Percentiles rank a stretch among this genome's conserved stretches.
Conservation (phyloP, 192 early-diverging fungal species). For the Gryganskiella cystojenkinii region DNA sequence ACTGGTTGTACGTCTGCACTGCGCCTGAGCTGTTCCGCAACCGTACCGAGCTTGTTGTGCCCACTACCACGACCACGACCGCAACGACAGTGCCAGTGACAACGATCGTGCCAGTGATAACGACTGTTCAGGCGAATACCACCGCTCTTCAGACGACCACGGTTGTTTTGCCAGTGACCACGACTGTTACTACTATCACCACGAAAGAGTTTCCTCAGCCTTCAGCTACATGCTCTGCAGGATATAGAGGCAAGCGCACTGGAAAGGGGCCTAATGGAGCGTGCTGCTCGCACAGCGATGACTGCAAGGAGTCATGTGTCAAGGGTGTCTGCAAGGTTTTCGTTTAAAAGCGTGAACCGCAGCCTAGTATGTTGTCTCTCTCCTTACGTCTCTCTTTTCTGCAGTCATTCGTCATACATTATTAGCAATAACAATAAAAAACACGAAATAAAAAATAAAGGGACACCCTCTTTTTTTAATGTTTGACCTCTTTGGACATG, state of each 20-base stretch:
- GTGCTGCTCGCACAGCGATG: conserved; percentile 7
- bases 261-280: conserved; percentile 1
- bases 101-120: neutral
- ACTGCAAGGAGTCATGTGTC: conserved; percentile 3
- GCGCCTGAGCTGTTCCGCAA: too few relatives aligned
- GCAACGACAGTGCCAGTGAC: too few relatives aligned
- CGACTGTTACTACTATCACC: neutral
- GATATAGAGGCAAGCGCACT: conserved; percentile 1
- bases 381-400: neutral
- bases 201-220: neutral
- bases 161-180: neutral
- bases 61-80: too few relatives aligned
- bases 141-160: too few relatives aligned
- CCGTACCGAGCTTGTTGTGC: too few relatives aligned
- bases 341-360: too few relatives aligned
- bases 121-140: too few relatives aligned
- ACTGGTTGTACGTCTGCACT: too few relatives aligned
- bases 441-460: too few relatives aligned
- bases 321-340: conserved; percentile 1
- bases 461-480: too few relatives aligned
- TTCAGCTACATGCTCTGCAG: neutral
- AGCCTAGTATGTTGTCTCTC: too few relatives aligned
- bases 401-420: neutral
- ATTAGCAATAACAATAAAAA: neutral
- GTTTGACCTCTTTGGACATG: too few relatives aligned